phyloP scores from a whole-genome alignment of 768 basidiomycete genomes.

The Lentinula sp. region DNA sequence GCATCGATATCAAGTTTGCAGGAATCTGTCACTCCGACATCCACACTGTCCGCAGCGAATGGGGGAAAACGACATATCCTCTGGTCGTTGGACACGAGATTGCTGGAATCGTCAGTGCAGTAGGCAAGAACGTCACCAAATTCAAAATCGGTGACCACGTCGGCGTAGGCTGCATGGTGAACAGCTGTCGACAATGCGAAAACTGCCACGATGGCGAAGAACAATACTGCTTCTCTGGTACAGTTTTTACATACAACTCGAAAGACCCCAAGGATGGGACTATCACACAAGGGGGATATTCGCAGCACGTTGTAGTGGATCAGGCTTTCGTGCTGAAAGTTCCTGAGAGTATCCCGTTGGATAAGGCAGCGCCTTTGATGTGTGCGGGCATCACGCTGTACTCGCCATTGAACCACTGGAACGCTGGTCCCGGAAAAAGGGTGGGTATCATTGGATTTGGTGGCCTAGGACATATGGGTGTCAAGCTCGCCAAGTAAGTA shows the following conservation, averaged over 20 bases:
- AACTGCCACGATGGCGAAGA: conserved; percentile 46
- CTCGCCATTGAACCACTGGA: conserved; percentile 49
- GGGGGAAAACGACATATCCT: conserved; percentile 24
- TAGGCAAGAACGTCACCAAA: conserved; percentile 47
- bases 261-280: conserved; percentile 35
- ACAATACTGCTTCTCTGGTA: conserved; percentile 32
- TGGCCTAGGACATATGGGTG: conserved; percentile 33
- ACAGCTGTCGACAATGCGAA: conserved; percentile 42
- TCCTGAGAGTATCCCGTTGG: conserved; percentile 44
- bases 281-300: conserved; percentile 41
- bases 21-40: conserved; percentile 51
- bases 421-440: conserved; percentile 49
- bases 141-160: conserved; percentile 54
- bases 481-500: conserved; percentile 1
- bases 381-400: conserved; percentile 62
- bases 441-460: conserved; percentile 66
- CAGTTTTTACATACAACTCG: conserved; percentile 30
- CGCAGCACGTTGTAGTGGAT: conserved; percentile 35
- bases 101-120: conserved; percentile 42
- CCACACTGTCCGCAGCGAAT: conserved; percentile 33
- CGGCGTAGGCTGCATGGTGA: conserved; percentile 47
- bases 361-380: conserved; percentile 55
- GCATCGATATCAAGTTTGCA: conserved; percentile 45
- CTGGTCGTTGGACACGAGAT: conserved; percentile 48
- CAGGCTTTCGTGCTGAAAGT: conserved; percentile 56